Conservation (phyloP, 805 yeast species). For the Candida krabiensis region DNA sequence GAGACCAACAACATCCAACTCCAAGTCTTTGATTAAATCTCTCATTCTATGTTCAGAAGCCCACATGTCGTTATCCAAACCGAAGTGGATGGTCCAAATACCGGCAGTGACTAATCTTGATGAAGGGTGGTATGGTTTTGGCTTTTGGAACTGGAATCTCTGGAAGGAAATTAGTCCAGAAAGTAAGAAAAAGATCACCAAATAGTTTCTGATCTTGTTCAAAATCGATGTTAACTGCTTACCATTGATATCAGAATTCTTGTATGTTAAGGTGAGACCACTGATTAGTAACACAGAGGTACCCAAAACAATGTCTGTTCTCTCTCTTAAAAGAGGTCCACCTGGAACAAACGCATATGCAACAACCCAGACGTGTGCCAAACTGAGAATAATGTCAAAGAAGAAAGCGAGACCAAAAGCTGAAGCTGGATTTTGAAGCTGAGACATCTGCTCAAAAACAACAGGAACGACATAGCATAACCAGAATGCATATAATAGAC, state of each 20-base stretch:
- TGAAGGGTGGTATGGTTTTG: slow-evolving; percentile 67
- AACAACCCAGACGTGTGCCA: slow-evolving; percentile 94
- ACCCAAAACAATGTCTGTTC: slow-evolving; percentile 74
- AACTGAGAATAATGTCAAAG: slow-evolving; percentile 51
- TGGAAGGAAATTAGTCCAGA: slow-evolving; percentile 53
- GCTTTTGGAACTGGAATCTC: slow-evolving; percentile 59
- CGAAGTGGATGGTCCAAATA: slow-evolving; percentile 98
- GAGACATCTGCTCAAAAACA: slow-evolving; percentile 49
- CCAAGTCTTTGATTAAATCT: slow-evolving; percentile 77
- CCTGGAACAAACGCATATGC: slow-evolving; percentile 99
- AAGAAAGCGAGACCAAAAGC: slow-evolving; percentile 51
- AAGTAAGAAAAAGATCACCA: slow-evolving; percentile 40
- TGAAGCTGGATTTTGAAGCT: slow-evolving; percentile 47
- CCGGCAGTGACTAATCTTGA: slow-evolving; percentile 85
- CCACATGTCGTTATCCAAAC: slow-evolving; percentile 98
- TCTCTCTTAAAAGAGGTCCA: slow-evolving; percentile 83
- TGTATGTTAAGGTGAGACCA: slow-evolving; percentile 47
- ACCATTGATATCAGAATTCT: slow-evolving; percentile 14
- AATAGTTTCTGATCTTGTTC: slow-evolving; percentile 24
- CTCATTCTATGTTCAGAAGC: slow-evolving; percentile 90
- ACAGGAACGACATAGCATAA: slow-evolving; percentile 59
- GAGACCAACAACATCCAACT: slow-evolving; percentile 87
- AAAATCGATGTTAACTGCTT: slow-evolving; percentile 8
- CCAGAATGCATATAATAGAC: slow-evolving; percentile 60
- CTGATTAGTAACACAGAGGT: slow-evolving; percentile 51